These are phyloP conservation scores for Diaporthe velutina DNA, from an alignment of 2,329 filamentous ascomycete species.

Conservation along the genomic window DNA sequence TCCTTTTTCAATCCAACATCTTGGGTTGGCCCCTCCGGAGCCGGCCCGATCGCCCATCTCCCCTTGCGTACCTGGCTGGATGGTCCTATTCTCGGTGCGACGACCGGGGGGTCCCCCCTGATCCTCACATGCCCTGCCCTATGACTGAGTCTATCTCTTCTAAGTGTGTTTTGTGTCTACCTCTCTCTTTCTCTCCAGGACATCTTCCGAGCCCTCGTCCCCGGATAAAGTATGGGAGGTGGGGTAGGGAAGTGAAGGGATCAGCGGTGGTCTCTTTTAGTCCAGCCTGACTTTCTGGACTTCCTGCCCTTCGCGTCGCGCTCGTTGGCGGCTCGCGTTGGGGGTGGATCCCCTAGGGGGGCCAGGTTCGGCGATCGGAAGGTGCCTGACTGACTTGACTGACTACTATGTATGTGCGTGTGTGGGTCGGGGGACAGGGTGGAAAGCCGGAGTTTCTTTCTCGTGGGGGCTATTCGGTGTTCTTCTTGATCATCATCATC, in stretches of 20 bases:
- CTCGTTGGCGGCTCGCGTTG: constrained; percentile 15
- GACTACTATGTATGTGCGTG: neutral
- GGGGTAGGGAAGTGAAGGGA: neutral
- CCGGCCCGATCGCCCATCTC: constrained; percentile 23
- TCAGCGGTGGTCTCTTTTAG: neutral
- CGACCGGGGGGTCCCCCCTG: no score
- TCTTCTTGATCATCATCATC: neutral
- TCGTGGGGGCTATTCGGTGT: neutral
- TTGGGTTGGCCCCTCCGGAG: constrained; percentile 23
- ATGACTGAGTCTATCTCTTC: neutral
- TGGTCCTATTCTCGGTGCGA: constrained; percentile 6
- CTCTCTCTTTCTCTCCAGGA: constrained; percentile 3
- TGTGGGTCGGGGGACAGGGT: neutral
- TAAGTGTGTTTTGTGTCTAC: neutral
- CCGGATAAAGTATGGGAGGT: constrained; percentile 26
- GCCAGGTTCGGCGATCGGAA: neutral
- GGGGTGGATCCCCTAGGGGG: constrained; percentile 5
- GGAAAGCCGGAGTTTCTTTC: neutral
- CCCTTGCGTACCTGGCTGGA: neutral
- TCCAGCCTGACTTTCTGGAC: neutral
- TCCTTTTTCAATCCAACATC: neutral
- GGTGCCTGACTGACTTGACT: neutral
- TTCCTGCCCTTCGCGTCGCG: neutral
- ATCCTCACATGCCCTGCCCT: neutral
- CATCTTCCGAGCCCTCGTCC: constrained; percentile 29